These are phyloP conservation scores for Stagonosporopsis rhizophila DNA, from an alignment of 2,329 filamentous ascomycete genomes.

Conservation along the genomic window DNA sequence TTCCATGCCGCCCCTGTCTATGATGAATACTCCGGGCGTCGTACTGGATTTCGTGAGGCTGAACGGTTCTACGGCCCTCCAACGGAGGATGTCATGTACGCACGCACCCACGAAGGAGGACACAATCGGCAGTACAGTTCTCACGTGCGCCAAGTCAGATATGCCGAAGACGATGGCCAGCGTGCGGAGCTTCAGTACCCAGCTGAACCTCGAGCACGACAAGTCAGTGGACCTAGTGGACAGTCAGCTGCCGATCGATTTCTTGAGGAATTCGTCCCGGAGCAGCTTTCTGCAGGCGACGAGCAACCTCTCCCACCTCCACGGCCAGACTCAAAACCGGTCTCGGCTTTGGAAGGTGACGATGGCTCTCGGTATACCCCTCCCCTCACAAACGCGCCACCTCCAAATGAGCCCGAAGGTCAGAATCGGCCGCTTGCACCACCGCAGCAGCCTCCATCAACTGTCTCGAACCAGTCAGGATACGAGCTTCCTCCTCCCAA, in stretches of 20 bases:
- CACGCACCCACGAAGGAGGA: constrained; percentile 38
- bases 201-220: constrained; percentile 30
- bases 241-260: constrained; percentile 47
- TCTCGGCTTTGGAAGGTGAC: constrained; percentile 31
- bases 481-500: constrained; percentile 32
- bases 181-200: constrained; percentile 33
- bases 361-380: constrained; percentile 42
- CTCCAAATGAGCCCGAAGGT: constrained; percentile 25
- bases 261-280: constrained; percentile 42
- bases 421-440: constrained; percentile 25
- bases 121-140: constrained; percentile 37
- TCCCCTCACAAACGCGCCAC: constrained; percentile 28
- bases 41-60: constrained; percentile 42
- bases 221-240: constrained; percentile 31
- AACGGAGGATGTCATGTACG: constrained; percentile 36
- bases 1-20: constrained; percentile 37
- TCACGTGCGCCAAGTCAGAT: constrained; percentile 37
- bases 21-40: constrained; percentile 40
- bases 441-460: constrained; percentile 36
- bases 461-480: constrained; percentile 44
- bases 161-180: constrained; percentile 35
- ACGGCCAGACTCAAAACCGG: constrained; percentile 25
- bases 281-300: constrained; percentile 26
- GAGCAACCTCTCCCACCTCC: constrained; percentile 20
- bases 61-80: constrained; percentile 40